Conservation (phyloP, 225 moss, liverwort and hornwort species). For the Marchantia polymorpha region DNA sequence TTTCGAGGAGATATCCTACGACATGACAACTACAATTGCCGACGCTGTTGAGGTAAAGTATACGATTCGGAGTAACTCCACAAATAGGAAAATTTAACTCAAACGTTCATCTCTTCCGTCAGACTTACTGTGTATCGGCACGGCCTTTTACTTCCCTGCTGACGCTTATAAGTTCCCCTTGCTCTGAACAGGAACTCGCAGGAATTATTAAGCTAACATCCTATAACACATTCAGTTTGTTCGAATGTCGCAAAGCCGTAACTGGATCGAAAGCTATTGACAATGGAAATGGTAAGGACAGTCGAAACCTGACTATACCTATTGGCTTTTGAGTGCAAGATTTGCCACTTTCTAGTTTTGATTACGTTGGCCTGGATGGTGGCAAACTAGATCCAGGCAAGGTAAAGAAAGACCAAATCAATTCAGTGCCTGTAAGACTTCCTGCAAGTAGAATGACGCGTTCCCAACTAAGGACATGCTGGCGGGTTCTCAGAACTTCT, state of each 20-base stretch:
- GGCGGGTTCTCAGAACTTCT: background rate
- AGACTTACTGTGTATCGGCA: background rate
- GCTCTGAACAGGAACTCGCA: slow-evolving; percentile 77
- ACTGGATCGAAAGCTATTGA: slow-evolving; percentile 91
- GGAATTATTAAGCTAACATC: slow-evolving; percentile 91
- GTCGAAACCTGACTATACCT: background rate
- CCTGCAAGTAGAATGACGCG: background rate
- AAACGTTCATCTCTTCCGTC: too few species aligned
- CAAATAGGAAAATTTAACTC: too few species aligned
- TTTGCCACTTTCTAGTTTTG: background rate
- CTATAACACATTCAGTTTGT: slow-evolving; percentile 90
- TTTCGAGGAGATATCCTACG: slow-evolving; percentile 92
- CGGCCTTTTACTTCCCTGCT: background rate
- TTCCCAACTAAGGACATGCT: background rate
- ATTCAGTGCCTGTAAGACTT: background rate
- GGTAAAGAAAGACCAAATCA: background rate
- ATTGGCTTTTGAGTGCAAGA: background rate
- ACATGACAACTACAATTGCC: slow-evolving; percentile 91
- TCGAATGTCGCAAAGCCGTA: slow-evolving; percentile 88
- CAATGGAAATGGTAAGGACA: slow-evolving; percentile 58
- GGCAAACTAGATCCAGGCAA: background rate
- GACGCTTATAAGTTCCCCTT: background rate
- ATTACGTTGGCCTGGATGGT: background rate
- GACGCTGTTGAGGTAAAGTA: slow-evolving; percentile 90
- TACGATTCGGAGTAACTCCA: background rate